Evolutionary conservation across 1,284 basidiomycete species (phyloP), one percentile per base, ranked within the genome.

Genomic region (Tilletia indica): DNA sequence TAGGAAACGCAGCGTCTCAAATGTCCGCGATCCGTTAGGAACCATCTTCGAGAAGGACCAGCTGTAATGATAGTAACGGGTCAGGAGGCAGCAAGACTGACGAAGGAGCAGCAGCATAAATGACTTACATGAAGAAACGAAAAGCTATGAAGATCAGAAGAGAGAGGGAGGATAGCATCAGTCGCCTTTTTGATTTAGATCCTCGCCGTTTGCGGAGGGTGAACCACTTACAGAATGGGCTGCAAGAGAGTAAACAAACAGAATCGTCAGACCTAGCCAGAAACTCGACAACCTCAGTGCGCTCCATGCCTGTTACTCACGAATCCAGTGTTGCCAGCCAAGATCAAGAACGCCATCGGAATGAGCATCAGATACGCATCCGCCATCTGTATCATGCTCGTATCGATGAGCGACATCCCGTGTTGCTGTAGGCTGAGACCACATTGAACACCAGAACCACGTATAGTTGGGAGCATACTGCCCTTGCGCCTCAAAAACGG

Each of bases 361-460:
- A 92, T 76, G 54, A 93, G 89, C 88, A 94, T 90, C 8, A 90
- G 89, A 83, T 94, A 97, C 21, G 93, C 93, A 38, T 83, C 87
- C 81, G 94, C 92, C 84, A 96, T 94, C 0, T 93, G 92, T 21
- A 45, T 38, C 91, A 97, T 92, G 34, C 92, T 94, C 73, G 89
- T 87, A 85, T 97, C 95, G n/a, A 92, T 90, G n/a, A 97, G 87
- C 38, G 92, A 93, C 86, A 85, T 90, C 63, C 96, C 1, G 92
- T 91, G 80, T 98, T 98, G 61, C 92, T 93, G 82, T 93, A 97
- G 0, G 93, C 89, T 0, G 94, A 96, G 31, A 92, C 89, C n/a
- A 91, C 89, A 83, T 97, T 92, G 83, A 93, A 98, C 25, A 91
- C 86, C 92, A 89, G 81, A 92, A 98, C 54, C 68, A 63, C 0